These are phyloP conservation scores for Aspergillus heteromorphus DNA, from an alignment of 495 filamentous ascomycete genomes.

Conservation along the genomic window DNA sequence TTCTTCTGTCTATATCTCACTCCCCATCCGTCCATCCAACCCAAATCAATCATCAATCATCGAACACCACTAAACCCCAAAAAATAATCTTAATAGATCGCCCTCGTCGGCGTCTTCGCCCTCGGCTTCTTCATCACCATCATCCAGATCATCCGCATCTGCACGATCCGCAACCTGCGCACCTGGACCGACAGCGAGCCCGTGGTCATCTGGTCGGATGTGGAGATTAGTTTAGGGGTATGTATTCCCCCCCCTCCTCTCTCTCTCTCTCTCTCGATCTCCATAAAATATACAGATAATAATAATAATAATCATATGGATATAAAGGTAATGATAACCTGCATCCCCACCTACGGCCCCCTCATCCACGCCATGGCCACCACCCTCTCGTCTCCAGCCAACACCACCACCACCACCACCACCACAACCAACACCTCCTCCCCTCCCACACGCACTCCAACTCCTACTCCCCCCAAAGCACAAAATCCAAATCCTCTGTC, in stretches of 20 bases:
- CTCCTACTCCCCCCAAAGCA: too few species aligned
- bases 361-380: slow-evolving; percentile 37
- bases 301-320: too few species aligned
- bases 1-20: too few species aligned
- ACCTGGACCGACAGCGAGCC: slow-evolving; percentile 41
- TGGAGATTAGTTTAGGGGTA: slow-evolving; percentile 47
- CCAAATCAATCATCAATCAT: not conserved
- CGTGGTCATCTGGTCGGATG: slow-evolving; percentile 45
- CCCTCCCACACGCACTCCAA: too few species aligned
- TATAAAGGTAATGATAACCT: slow-evolving; percentile 39
- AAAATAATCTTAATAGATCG: slow-evolving; percentile 21
- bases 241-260: too few species aligned
- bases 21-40: slow-evolving; percentile 16
- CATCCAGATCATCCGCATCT: slow-evolving; percentile 51
- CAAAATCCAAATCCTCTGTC: too few species aligned
- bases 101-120: slow-evolving; percentile 44
- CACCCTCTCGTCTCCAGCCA: slow-evolving; percentile 16
- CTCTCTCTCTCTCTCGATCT: too few species aligned
- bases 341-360: slow-evolving; percentile 47
- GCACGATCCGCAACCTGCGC: slow-evolving; percentile 36
- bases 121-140: slow-evolving; percentile 50
- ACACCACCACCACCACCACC: not conserved
- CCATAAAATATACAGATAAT: too few species aligned
- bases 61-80: not conserved
- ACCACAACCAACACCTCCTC: not conserved